Conservation (phyloP, 148 eudicot genomes). For the Rhododendron williamsianum region DNA sequence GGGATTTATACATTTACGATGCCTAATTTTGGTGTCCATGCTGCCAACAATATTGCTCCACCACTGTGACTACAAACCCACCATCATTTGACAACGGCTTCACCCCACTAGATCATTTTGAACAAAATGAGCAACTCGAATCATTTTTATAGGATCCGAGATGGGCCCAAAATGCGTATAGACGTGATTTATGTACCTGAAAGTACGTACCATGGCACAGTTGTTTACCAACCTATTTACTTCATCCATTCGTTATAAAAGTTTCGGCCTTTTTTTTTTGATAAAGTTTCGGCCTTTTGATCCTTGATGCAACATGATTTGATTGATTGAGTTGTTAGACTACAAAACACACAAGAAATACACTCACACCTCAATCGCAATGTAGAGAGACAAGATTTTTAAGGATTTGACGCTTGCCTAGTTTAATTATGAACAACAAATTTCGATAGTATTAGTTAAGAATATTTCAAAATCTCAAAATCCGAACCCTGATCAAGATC, state of each 20-base stretch:
- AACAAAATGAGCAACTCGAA: too few species aligned
- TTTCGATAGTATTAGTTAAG: neutral
- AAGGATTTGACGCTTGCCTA: neutral
- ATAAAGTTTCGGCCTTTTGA: neutral
- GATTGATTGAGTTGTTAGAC: neutral
- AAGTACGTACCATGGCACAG: too few species aligned
- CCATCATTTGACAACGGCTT: too few species aligned
- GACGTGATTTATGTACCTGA: too few species aligned
- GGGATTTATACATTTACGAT: too few species aligned
- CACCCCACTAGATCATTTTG: too few species aligned
- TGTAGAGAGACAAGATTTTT: neutral
- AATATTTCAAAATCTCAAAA: neutral
- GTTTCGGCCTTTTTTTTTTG: neutral
- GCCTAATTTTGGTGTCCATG: too few species aligned
- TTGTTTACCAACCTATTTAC: too few species aligned
- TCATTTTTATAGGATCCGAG: too few species aligned
- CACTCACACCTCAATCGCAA: neutral
- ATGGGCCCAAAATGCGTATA: too few species aligned
- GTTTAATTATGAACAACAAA: neutral
- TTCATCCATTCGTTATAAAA: neutral
- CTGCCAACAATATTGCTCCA: too few species aligned
- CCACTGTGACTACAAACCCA: too few species aligned
- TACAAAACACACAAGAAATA: neutral
- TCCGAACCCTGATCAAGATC: neutral
- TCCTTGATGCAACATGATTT: neutral